Conservation (phyloP, 306 rosid genomes). For the Prunus padus region DNA sequence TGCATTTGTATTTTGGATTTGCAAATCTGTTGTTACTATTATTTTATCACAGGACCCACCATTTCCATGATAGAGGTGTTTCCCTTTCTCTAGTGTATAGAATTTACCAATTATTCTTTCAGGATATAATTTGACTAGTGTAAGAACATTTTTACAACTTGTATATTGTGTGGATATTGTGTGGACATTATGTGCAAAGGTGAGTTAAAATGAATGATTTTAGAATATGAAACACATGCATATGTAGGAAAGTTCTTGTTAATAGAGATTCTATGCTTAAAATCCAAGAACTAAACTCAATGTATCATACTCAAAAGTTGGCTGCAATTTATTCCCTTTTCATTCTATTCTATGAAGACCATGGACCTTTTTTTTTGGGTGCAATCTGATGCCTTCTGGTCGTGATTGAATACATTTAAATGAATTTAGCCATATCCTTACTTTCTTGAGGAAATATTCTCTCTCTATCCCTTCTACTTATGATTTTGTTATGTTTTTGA, state of each 20-base stretch:
- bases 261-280: background rate
- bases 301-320: background rate
- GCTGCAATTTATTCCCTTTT: background rate
- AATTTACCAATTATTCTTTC: conserved; percentile 10
- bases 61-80: conserved; percentile 87
- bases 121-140: background rate
- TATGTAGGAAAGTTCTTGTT: background rate
- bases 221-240: background rate
- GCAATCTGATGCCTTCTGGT: background rate
- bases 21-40: background rate
- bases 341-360: background rate
- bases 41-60: conserved; percentile 69
- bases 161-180: too few relatives aligned
- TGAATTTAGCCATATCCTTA: background rate
- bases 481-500: too few relatives aligned
- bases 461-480: too few relatives aligned
- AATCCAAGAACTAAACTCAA: background rate
- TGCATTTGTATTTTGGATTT: background rate
- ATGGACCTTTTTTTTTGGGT: background rate
- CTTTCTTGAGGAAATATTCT: too few relatives aligned
- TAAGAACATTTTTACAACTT: background rate
- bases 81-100: conserved; percentile 6
- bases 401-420: background rate
- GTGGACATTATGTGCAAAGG: background rate
- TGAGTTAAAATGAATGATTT: background rate